Evolutionary conservation across 108 stramenopile genomes (phyloP).

Genomic region (Cylindrotheca fusiformis): DNA sequence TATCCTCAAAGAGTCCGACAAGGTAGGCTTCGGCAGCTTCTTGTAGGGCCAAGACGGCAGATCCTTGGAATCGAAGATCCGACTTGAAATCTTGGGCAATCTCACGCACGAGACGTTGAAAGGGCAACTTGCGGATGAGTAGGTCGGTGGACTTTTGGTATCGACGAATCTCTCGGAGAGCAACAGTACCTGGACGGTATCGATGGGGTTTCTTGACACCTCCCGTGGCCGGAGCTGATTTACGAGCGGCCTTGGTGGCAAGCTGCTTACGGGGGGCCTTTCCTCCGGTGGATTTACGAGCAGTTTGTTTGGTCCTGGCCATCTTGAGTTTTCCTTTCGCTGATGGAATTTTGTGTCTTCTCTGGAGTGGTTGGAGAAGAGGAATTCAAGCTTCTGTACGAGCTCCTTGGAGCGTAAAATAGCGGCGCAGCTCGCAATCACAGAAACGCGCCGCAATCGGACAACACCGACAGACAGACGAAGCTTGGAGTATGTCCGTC

Average conservation of each 20-base stretch:
- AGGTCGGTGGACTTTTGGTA: slow-evolving; percentile 92
- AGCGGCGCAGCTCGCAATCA: too few species aligned
- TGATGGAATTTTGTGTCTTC: too few species aligned
- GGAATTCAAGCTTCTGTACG: too few species aligned
- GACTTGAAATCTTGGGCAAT: slow-evolving; percentile 82
- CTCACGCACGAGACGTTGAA: slow-evolving; percentile 87
- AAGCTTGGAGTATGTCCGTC: too few species aligned
- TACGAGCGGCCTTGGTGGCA: slow-evolving; percentile 90
- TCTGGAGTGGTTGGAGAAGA: too few species aligned
- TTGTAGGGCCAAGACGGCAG: slow-evolving; percentile 86
- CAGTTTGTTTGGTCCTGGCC: slow-evolving; percentile 99
- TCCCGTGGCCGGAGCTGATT: slow-evolving; percentile 80
- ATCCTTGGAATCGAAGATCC: slow-evolving; percentile 87
- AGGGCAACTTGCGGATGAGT: slow-evolving; percentile 89
- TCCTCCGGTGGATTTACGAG: slow-evolving; percentile 96
- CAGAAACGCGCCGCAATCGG: too few species aligned
- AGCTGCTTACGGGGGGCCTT: slow-evolving; percentile 96
- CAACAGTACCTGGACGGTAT: slow-evolving; percentile 74
- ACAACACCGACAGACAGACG: too few species aligned
- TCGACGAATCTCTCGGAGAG: slow-evolving; percentile 89
- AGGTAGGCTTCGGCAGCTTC: slow-evolving; percentile 86
- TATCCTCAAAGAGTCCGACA: slow-evolving; percentile 85
- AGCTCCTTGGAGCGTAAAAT: too few species aligned
- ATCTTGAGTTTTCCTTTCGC: slow-evolving; percentile 48
- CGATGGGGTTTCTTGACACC: slow-evolving; percentile 88